phyloP scores from a whole-genome alignment of 192 early-diverging fungal species.

The Entomortierella chlamydospora region DNA sequence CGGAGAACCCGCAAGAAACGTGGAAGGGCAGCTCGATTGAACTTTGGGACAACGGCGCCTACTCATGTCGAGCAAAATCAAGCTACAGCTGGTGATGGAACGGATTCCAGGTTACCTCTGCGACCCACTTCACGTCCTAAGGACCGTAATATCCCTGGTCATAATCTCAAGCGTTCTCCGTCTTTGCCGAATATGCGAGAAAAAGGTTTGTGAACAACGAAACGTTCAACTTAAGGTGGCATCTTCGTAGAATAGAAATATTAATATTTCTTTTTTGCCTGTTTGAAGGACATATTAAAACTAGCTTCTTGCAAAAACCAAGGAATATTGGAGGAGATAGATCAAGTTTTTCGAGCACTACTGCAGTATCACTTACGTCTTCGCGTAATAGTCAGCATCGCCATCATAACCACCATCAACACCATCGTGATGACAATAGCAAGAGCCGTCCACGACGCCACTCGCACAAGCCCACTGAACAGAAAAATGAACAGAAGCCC shows the following conservation, averaged over 20 bases:
- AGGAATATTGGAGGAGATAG: neutral
- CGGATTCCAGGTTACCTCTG: constrained; percentile 8
- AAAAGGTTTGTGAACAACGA: constrained; percentile 3
- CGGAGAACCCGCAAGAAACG: neutral
- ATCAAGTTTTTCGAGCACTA: neutral
- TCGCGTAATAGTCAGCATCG: constrained; percentile 2
- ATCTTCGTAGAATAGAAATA: neutral
- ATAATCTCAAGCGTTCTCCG: neutral
- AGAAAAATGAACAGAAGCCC: neutral
- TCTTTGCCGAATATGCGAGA: constrained; percentile 28
- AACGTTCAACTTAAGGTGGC: neutral
- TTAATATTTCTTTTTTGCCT: neutral
- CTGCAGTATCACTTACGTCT: neutral
- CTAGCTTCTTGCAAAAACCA: neutral
- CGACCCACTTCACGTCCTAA: constrained; percentile 10
- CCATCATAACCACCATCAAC: constrained; percentile 4
- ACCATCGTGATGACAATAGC: neutral
- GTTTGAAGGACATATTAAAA: neutral
- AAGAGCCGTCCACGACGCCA: constrained; percentile 7
- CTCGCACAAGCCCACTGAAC: constrained; percentile 9
- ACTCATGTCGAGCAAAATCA: neutral
- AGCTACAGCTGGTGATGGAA: neutral
- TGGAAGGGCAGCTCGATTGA: neutral
- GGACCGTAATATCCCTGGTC: neutral
- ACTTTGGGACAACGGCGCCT: neutral